Evolutionary conservation across 2,329 filamentous ascomycete species (phyloP), one percentile per base, ranked within the genome.

Genomic region (Penicillium brevicompactum): DNA sequence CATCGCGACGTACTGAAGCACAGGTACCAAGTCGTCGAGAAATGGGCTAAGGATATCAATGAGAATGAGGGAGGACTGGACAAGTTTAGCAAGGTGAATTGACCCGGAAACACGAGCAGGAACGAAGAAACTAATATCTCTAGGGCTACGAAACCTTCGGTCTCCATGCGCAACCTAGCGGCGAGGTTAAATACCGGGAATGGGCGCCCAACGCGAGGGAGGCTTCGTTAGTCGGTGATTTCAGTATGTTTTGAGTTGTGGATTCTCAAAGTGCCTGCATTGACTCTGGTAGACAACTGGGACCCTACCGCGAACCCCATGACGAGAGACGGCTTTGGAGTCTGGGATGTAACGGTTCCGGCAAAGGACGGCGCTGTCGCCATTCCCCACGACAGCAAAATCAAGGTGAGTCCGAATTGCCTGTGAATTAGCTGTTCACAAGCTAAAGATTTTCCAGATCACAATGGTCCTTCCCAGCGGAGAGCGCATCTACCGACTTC

Each of bases 161-260:
- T 53, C 85, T 99, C 75, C 91, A 90, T 64, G 87, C 94, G 57
- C 83, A 88, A 70, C 79, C 85, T 51, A 87, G 96, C 67, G 91
- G 91, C 73, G 92, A 92, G 73, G 91, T 99, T 63, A 81, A 83
- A 55, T 99, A 99, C 76, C 85, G 91, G 65, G 94, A 99, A 82
- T 99, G 94, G 94, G 94, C 94, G 1, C 92, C 94, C 24, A 95
- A 92, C 79, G 93, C 92, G 51, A 80, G 85, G 40, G 82, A 89
- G 68, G 94, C 94, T 47, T 92, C 87, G 71, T 83, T 99, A 49
- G 88, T 96, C 65, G 94, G 94, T 58, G 94, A 97, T 66, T 99
- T 97, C 81, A 99, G 89, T 92, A 79, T 64, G 87, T 71, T 53
- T 38, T 27, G 24, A 4, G 13, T 32, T 21, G 18, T 42, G 16